These are phyloP conservation scores for Luvunga scandens DNA, from an alignment of 345 rosid genomes.

Conservation along the genomic window DNA sequence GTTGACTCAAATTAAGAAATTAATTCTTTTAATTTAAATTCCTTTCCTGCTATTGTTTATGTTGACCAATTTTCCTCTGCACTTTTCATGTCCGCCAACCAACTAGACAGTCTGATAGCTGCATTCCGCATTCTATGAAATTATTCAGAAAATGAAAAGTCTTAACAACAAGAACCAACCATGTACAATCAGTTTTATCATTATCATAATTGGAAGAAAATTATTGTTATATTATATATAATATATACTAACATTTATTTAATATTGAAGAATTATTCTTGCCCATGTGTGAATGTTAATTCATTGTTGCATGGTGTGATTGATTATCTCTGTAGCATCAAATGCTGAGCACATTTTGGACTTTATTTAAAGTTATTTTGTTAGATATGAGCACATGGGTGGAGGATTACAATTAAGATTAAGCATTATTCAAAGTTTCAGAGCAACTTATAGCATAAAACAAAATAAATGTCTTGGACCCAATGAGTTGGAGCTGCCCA, in stretches of 20 bases:
- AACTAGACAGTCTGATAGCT: background rate
- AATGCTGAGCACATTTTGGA: background rate
- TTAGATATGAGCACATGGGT: conserved; percentile 14
- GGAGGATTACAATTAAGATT: background rate
- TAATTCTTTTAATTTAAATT: background rate
- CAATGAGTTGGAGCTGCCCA: conserved; percentile 35
- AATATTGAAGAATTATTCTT: background rate
- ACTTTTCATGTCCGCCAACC: background rate
- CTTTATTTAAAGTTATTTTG: background rate
- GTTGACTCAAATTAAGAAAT: background rate
- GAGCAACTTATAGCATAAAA: conserved; percentile 10
- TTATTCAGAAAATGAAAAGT: background rate
- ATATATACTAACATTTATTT: background rate
- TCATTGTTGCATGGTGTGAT: background rate
- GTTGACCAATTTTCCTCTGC: background rate
- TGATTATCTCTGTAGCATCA: background rate
- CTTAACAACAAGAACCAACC: background rate
- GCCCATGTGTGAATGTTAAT: background rate
- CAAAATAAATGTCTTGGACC: conserved; percentile 22
- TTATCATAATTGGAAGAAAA: background rate
- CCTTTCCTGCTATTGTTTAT: background rate
- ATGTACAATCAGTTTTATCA: background rate
- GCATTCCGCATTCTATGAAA: background rate
- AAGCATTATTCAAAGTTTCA: background rate
- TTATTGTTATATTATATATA: background rate